Evolutionary conservation across 148 eudicot genomes (phyloP).

Genomic region (Chenopodium berlandieri): DNA sequence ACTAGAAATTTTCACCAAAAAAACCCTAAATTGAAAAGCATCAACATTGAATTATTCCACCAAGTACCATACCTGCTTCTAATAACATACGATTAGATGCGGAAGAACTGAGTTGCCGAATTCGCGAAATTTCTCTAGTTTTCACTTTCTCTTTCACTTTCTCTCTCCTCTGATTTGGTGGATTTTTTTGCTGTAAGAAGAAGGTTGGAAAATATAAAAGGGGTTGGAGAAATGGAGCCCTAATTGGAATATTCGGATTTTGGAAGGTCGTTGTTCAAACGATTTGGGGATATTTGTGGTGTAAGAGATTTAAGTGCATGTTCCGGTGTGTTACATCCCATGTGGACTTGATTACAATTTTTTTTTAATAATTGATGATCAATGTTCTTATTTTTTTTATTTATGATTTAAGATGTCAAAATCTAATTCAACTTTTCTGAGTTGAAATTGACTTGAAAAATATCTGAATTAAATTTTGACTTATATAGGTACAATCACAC

Average conservation of each 20-base stretch:
- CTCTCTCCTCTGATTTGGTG: neutral
- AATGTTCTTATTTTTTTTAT: no score
- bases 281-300: neutral
- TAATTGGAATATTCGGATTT: constrained; percentile 29
- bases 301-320: no score
- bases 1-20: neutral
- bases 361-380: no score
- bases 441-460: no score
- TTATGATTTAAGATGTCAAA: no score
- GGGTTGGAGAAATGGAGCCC: neutral
- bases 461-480: no score
- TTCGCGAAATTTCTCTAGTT: neutral
- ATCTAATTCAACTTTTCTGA: no score
- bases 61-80: constrained; percentile 15
- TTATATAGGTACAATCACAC: no score
- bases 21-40: neutral
- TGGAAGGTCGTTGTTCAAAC: neutral
- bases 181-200: neutral
- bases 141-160: neutral
- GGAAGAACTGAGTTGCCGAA: neutral
- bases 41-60: neutral
- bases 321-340: no score
- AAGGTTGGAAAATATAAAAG: neutral
- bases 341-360: no score
- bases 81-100: constrained; percentile 24